phyloP scores from a whole-genome alignment of 2,329 filamentous ascomycete genomes.

The Stemphylium vesicarium region DNA sequence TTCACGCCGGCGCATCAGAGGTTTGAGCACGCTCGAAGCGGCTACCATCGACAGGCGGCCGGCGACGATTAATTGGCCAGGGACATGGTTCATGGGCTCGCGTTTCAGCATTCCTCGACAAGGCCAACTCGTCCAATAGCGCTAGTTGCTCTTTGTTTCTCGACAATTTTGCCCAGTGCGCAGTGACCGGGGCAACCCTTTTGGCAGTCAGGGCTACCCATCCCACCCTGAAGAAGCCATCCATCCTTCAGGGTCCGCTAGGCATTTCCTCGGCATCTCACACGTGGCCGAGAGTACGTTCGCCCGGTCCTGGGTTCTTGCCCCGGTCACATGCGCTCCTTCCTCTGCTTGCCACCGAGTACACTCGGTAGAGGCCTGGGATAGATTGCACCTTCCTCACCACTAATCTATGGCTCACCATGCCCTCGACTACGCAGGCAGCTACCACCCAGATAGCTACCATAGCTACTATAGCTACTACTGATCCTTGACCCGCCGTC shows the following conservation, averaged over 20 bases:
- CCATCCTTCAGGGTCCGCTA: neutral
- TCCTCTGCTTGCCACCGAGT: too few species aligned
- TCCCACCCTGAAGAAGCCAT: neutral
- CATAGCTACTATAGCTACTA: conserved; percentile 4
- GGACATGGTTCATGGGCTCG: conserved; percentile 21
- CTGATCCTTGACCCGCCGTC: neutral
- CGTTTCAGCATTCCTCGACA: conserved; percentile 22
- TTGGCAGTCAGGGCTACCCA: too few species aligned
- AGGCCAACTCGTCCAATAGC: conserved; percentile 1
- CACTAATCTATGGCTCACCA: neutral
- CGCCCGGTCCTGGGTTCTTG: neutral
- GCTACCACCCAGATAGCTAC: too few species aligned
- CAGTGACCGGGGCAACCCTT: neutral
- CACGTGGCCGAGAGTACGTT: conserved; percentile 22
- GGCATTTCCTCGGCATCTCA: conserved; percentile 1
- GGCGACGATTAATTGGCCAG: conserved; percentile 20
- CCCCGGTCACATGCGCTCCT: too few species aligned
- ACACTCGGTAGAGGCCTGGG: neutral
- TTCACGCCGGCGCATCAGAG: conserved; percentile 33
- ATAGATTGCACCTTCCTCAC: neutral
- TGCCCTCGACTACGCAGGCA: neutral
- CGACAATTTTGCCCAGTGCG: neutral
- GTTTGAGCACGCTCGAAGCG: conserved; percentile 41
- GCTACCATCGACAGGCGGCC: conserved; percentile 14
- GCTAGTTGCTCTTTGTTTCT: conserved; percentile 1